Evolutionary conservation across 1,284 basidiomycete genomes (phyloP).

Genomic region (Serendipita sp.): DNA sequence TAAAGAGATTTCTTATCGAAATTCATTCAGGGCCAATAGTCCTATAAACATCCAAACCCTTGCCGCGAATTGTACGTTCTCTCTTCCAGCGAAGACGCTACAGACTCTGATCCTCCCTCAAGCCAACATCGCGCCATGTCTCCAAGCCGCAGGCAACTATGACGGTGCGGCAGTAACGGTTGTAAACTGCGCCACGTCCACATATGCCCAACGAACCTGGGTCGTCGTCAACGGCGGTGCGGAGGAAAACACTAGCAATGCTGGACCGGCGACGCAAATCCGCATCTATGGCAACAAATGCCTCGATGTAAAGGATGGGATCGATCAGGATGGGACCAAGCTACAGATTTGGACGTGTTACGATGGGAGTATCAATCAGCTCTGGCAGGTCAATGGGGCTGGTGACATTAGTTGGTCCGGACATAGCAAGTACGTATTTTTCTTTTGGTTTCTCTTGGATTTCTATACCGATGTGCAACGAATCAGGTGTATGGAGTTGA

Average conservation of each 20-base stretch:
- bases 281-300: neutral
- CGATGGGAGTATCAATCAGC: conserved; percentile 2
- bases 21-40: neutral
- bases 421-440: neutral
- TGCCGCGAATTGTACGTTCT: neutral
- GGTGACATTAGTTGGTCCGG: neutral
- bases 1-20: too few species aligned
- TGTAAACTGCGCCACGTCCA: neutral
- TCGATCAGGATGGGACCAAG: conserved; percentile 2
- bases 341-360: conserved; percentile 8
- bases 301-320: neutral
- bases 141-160: conserved; percentile 4
- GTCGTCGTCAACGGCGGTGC: neutral
- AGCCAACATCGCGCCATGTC: neutral
- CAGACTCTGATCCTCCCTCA: neutral
- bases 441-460: too few species aligned
- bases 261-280: neutral
- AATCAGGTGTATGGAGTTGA: neutral
- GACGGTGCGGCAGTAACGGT: conserved; percentile 6
- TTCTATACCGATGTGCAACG: too few species aligned
- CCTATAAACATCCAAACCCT: neutral
- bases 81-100: neutral
- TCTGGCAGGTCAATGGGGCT: neutral
- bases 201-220: neutral
- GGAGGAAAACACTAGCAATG: neutral